These are phyloP conservation scores for Eurotiales sp. DNA, from an alignment of 2,329 filamentous ascomycete genomes.

Conservation along the genomic window DNA sequence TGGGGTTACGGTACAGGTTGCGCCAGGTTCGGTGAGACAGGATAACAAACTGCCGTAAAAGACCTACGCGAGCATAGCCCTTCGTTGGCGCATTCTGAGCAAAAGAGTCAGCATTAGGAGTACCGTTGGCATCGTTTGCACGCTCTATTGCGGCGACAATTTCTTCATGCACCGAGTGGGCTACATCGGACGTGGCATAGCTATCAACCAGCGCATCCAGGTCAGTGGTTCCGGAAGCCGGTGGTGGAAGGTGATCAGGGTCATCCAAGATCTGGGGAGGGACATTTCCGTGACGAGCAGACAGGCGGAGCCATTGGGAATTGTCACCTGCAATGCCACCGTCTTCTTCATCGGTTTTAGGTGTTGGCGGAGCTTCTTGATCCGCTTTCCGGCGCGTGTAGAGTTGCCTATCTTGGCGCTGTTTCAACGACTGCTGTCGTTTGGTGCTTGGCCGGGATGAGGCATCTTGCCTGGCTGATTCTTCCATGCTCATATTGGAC, in stretches of 20 bases:
- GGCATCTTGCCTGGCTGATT: slow-evolving; percentile 61
- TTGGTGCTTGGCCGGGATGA: slow-evolving; percentile 63
- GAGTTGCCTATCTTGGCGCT: slow-evolving; percentile 83
- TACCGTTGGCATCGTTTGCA: slow-evolving; percentile 66
- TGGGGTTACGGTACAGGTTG: slow-evolving; percentile 94
- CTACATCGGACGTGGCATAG: slow-evolving; percentile 75
- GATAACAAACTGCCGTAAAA: slow-evolving; percentile 79
- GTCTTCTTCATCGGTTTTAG: slow-evolving; percentile 61
- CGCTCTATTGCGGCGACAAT: slow-evolving; percentile 65
- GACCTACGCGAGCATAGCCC: slow-evolving; percentile 77
- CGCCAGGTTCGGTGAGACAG: slow-evolving; percentile 90
- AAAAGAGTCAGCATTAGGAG: slow-evolving; percentile 55
- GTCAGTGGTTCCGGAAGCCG: slow-evolving; percentile 65
- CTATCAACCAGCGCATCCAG: slow-evolving; percentile 75
- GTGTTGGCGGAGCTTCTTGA: slow-evolving; percentile 54
- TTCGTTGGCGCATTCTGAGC: slow-evolving; percentile 47
- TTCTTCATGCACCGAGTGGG: slow-evolving; percentile 68
- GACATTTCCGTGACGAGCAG: slow-evolving; percentile 52
- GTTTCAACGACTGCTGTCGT: slow-evolving; percentile 74
- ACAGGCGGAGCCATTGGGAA: slow-evolving; percentile 60
- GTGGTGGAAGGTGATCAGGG: slow-evolving; percentile 56
- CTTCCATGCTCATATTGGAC: slow-evolving; percentile 69
- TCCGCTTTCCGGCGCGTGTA: slow-evolving; percentile 75
- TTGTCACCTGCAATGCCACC: slow-evolving; percentile 47
- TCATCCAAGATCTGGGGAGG: slow-evolving; percentile 67